Conservation (phyloP, 2,329 filamentous ascomycete species). For the Shiraia sp. region DNA sequence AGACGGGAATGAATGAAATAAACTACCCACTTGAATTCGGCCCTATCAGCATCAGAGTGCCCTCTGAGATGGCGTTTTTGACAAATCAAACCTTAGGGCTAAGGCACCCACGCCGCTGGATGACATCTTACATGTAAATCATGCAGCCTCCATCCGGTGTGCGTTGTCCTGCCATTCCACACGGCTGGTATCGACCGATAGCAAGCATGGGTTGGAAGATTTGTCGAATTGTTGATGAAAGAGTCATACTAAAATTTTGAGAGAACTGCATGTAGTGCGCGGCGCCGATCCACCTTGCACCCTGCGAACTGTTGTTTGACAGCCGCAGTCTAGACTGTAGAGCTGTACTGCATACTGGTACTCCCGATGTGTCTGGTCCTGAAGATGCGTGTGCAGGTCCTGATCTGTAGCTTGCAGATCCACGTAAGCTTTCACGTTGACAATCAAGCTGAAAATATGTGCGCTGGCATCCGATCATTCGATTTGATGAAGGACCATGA, state of each 20-base stretch:
- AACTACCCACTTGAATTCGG: too few species aligned
- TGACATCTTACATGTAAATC: too few species aligned
- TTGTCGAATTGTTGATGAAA: slow-evolving; percentile 18
- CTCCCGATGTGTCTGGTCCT: neutral
- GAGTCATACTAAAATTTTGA: slow-evolving; percentile 27
- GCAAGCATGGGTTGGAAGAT: slow-evolving; percentile 37
- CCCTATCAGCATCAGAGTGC: too few species aligned
- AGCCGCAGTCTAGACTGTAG: slow-evolving; percentile 6
- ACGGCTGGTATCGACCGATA: neutral
- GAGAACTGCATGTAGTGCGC: too few species aligned
- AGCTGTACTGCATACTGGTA: neutral
- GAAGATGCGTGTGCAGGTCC: neutral
- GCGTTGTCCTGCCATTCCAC: too few species aligned
- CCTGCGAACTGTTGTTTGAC: slow-evolving; percentile 16
- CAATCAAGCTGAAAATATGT: neutral
- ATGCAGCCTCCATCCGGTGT: too few species aligned
- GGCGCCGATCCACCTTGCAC: slow-evolving; percentile 37
- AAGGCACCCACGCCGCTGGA: too few species aligned
- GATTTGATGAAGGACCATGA: too few species aligned
- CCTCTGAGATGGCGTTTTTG: too few species aligned
- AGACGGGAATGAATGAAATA: too few species aligned
- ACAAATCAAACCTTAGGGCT: too few species aligned
- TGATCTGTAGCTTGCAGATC: neutral
- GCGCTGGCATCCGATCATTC: neutral
- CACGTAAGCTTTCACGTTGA: neutral